Percentiles rank a stretch among this genome's conserved stretches.
These are phyloP conservation scores for Chrysopogon serrulatus DNA, from an alignment of 176 grass and related monocot genomes.

Conservation along the genomic window DNA sequence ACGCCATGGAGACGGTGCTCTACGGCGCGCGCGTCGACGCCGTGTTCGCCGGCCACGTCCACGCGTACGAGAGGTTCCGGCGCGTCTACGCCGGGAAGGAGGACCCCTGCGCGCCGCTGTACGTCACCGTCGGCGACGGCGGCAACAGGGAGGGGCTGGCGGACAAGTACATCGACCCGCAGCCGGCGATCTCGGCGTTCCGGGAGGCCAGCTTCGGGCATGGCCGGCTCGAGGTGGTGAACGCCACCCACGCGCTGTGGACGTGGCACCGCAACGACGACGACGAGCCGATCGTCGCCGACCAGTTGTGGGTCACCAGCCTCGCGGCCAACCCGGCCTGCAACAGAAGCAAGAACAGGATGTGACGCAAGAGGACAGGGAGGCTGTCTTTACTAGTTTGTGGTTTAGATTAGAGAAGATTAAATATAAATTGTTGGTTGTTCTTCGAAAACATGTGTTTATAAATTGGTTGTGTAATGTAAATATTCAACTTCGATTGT, in stretches of 20 bases:
- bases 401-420: background rate
- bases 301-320: constrained; percentile 64
- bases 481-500: no score
- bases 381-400: no score
- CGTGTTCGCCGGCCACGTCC: constrained; percentile 81
- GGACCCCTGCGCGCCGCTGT: constrained; percentile 46
- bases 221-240: constrained; percentile 50
- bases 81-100: constrained; percentile 2
- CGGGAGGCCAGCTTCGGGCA: constrained; percentile 86
- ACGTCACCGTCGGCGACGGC: constrained; percentile 72
- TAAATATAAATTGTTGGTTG: background rate
- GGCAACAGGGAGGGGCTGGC: constrained; percentile 75
- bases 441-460: no score
- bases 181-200: constrained; percentile 47
- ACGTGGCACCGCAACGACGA: constrained; percentile 66
- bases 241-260: constrained; percentile 59
- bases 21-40: constrained; percentile 39
- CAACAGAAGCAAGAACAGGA: background rate
- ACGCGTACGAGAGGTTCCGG: constrained; percentile 74
- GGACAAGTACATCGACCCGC: constrained; percentile 18
- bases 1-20: constrained; percentile 42
- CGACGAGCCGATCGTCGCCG: constrained; percentile 31
- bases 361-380: background rate
- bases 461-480: background rate
- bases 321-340: constrained; percentile 38